Percentiles rank a stretch among this genome's conserved stretches.
phyloP scores from a whole-genome alignment of 2,329 filamentous ascomycete species.

The Chaetomiaceae sp. region DNA sequence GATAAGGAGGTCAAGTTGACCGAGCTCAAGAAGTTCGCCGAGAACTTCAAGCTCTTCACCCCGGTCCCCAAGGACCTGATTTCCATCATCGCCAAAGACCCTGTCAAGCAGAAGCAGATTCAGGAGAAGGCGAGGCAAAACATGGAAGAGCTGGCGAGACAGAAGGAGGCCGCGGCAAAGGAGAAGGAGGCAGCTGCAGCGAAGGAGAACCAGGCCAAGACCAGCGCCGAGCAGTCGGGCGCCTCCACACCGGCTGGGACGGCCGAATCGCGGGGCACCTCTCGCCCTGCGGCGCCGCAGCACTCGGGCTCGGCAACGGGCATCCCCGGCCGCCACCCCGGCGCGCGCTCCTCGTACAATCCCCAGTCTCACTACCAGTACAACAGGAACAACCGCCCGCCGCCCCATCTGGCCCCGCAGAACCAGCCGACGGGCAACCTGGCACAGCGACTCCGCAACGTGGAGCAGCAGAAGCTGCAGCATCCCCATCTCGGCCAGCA shows the following conservation, averaged over 20 bases:
- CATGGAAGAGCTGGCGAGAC: constrained; percentile 56
- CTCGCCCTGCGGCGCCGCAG: constrained; percentile 35
- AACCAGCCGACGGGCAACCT: constrained; percentile 43
- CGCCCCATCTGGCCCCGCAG: constrained; percentile 39
- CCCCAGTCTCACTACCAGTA: constrained; percentile 45
- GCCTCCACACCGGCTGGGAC: constrained; percentile 20
- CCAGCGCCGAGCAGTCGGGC: constrained; percentile 29
- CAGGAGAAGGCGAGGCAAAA: constrained; percentile 81
- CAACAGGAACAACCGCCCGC: constrained; percentile 46
- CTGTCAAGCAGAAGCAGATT: constrained; percentile 89
- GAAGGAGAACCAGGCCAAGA: constrained; percentile 50
- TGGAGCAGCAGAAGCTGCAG: constrained; percentile 50
- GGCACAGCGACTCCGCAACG: constrained; percentile 47
- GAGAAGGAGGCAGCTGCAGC: constrained; percentile 40
- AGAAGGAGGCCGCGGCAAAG: constrained; percentile 43
- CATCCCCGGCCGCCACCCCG: constrained; percentile 42
- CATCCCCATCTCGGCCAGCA: constrained; percentile 28
- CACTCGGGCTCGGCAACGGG: constrained; percentile 30
- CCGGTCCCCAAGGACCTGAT: constrained; percentile 89
- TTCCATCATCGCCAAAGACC: constrained; percentile 93
- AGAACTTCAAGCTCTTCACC: constrained; percentile 89
- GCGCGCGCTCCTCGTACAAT: constrained; percentile 46
- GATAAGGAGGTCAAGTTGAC: constrained; percentile 92
- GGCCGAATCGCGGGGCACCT: constrained; percentile 19
- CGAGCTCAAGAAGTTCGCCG: constrained; percentile 91